Evolutionary conservation across 306 rosid species (phyloP).

Genomic region (Cucurbita maxima): DNA sequence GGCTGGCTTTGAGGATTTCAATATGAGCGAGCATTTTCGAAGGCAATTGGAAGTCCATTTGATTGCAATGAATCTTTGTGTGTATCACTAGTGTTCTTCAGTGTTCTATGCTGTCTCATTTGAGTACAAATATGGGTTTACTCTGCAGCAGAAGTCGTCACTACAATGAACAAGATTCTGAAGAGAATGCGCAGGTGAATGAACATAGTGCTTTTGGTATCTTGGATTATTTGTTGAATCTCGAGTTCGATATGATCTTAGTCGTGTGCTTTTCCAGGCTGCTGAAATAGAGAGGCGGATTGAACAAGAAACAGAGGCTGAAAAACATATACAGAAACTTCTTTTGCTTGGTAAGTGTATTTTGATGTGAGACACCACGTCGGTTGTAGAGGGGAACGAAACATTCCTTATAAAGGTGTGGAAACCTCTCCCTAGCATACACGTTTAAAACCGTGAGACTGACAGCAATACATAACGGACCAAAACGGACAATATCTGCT

Average conservation of each 20-base stretch:
- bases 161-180: constrained; percentile 47
- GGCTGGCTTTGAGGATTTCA: constrained; percentile 20
- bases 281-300: constrained; percentile 90
- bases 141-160: constrained; percentile 80
- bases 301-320: constrained; percentile 84
- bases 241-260: constrained; percentile 10
- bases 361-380: neutral
- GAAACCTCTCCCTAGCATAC: too few species aligned
- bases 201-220: neutral
- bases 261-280: constrained; percentile 39
- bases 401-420: too few species aligned
- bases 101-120: constrained; percentile 62
- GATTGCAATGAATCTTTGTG: constrained; percentile 35
- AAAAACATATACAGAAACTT: constrained; percentile 82
- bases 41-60: constrained; percentile 17
- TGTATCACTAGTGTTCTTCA: constrained; percentile 11
- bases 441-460: too few species aligned
- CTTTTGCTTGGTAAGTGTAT: constrained; percentile 61
- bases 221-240: neutral
- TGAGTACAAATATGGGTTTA: constrained; percentile 70
- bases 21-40: constrained; percentile 14
- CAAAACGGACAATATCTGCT: too few species aligned
- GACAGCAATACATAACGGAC: too few species aligned
- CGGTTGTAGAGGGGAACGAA: too few species aligned
- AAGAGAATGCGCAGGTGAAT: constrained; percentile 76